Base-by-base conservation (phyloP, 208 protist species). In the Leishmania gerbilli region DNA sequence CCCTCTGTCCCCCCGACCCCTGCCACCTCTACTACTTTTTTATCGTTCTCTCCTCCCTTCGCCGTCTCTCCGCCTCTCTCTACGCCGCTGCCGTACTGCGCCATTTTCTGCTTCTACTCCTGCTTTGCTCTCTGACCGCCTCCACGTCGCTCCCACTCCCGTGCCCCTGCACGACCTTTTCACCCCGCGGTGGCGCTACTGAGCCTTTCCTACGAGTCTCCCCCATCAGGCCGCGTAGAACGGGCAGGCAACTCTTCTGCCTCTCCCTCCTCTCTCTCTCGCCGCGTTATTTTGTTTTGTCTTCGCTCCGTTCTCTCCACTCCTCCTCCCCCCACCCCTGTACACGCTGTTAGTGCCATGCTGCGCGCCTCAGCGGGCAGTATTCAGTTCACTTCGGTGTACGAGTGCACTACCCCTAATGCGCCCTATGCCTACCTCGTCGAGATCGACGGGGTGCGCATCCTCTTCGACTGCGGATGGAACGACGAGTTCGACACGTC, bases 401-500 rank as follows among this genome's bases (percentile, higher is more conserved):
- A 90, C 77, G 85, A 84, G 69, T 83, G 75, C 49, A 86, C 83
- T 9, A 86, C 86, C 31, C 81, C 86, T 9, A 68, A 88, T 45
- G 76, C 71, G 24, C 91, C 94, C 24, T 93, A 93, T 67, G 86
- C 93, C 7, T 94, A 91, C 71, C 79, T 98, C 45, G 74, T 97
- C 17, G 92, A 97, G 77, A 93, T 98, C 60, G 95, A 98, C 85
- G 92, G 92, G 58, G 88, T 96, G 5, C 77, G 88, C 15, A 91
- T 98, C 77, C 85, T 98, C 56, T 87, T 98, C 24, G 95, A 98
- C 80, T 98, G 95, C 81, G 95, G 95, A 9, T 98, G 93, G 92
- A 89, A 93, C 78, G 91, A 95, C 69, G 65, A 60, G 45, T 96
- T 96, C 76, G 80, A 87, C 60, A 83, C 83, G 0, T 75, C 74